These are phyloP conservation scores for Iris pallida DNA, from an alignment of 116 monocot species.

Conservation along the genomic window DNA sequence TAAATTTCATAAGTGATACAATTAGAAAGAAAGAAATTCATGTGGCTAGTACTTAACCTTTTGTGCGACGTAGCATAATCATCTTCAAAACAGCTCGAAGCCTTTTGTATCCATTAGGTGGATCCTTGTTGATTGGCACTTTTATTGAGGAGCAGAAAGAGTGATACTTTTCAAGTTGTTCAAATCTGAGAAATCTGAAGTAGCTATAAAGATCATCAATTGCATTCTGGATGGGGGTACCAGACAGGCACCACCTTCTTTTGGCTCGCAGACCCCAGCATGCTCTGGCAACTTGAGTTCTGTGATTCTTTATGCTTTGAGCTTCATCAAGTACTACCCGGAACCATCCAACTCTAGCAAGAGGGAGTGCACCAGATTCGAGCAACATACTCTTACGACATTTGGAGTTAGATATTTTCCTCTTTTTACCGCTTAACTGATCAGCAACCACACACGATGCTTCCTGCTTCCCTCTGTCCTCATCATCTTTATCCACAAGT, in stretches of 20 bases:
- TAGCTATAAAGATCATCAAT: constrained; percentile 90
- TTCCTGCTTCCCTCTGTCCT: constrained; percentile 36
- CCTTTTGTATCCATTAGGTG: constrained; percentile 56
- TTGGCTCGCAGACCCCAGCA: constrained; percentile 81
- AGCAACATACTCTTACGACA: constrained; percentile 14
- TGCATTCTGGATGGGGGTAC: constrained; percentile 82
- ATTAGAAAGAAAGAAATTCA: neutral
- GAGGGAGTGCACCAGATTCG: constrained; percentile 47
- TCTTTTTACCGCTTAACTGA: constrained; percentile 27
- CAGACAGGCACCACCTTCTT: constrained; percentile 84
- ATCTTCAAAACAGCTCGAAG: constrained; percentile 73
- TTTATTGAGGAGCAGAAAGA: constrained; percentile 67
- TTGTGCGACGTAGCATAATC: constrained; percentile 71
- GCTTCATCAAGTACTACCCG: constrained; percentile 82
- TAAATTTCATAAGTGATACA: neutral
- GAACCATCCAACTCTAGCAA: constrained; percentile 74
- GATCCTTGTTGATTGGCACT: constrained; percentile 49
- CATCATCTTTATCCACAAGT: constrained; percentile 43
- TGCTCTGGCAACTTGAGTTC: constrained; percentile 74
- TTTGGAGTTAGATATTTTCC: constrained; percentile 33
- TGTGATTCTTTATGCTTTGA: constrained; percentile 76
- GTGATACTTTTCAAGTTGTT: constrained; percentile 58
- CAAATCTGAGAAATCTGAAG: constrained; percentile 74
- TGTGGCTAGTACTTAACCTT: constrained; percentile 35
- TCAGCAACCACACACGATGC: constrained; percentile 6